Evolutionary conservation across 2,329 filamentous ascomycete species (phyloP).

Genomic region (Calonectria hongkongensis): DNA sequence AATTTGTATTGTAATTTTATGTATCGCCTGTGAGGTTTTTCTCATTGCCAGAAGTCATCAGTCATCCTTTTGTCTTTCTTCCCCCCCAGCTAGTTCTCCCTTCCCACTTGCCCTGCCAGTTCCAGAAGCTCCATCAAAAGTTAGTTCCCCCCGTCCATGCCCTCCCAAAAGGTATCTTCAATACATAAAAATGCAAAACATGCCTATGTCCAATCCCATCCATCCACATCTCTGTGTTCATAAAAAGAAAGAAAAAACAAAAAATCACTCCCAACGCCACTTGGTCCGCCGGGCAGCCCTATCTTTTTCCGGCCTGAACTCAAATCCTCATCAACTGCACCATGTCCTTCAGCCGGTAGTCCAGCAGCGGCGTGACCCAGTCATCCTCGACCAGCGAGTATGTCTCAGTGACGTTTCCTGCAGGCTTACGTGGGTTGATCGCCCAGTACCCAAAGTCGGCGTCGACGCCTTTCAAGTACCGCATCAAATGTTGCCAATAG

Average conservation of each 20-base stretch:
- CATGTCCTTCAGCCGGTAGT: conserved; percentile 79
- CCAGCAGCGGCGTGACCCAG: conserved; percentile 77
- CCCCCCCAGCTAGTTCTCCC: not conserved
- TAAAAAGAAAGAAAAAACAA: conserved; percentile 40
- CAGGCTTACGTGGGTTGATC: conserved; percentile 79
- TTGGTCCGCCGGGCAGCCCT: not conserved
- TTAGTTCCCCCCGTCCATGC: not conserved
- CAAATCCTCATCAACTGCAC: conserved; percentile 67
- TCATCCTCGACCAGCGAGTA: conserved; percentile 79
- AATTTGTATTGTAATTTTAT: conserved; percentile 9
- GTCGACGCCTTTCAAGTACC: conserved; percentile 74
- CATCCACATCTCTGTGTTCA: conserved; percentile 16
- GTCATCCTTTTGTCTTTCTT: not conserved
- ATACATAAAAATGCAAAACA: conserved; percentile 16
- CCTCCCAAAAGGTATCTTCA: conserved; percentile 32
- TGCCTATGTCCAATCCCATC: conserved; percentile 18
- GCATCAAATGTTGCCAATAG: conserved; percentile 80
- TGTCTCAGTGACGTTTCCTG: conserved; percentile 73
- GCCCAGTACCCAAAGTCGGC: conserved; percentile 84
- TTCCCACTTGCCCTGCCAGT: not conserved
- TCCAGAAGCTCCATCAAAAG: not conserved
- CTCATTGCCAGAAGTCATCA: not conserved
- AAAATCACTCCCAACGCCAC: conserved; percentile 32
- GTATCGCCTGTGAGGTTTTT: not conserved
- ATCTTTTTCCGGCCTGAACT: not conserved